A percentile compares a stretch with the other conserved stretches of the same genome.
Evolutionary conservation across 768 basidiomycete species (phyloP).

Genomic region (Tricholoma furcatifolium): DNA sequence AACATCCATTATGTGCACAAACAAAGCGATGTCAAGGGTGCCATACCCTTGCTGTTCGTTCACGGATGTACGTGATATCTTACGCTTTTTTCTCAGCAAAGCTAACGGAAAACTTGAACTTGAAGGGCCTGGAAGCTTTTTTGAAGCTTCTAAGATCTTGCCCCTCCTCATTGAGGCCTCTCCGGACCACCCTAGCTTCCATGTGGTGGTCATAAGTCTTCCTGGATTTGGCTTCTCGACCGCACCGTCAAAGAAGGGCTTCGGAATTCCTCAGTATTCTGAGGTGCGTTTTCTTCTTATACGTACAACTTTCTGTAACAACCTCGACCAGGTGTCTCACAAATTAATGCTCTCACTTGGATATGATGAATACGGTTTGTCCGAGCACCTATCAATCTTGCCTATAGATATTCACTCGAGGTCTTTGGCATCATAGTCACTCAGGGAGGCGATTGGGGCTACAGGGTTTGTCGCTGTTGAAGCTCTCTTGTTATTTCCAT

Average conservation of each 20-base stretch:
- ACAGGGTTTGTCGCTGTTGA: slow-evolving; percentile 24
- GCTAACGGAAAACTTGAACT: not conserved
- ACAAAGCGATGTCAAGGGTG: slow-evolving; percentile 39
- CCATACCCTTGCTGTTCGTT: slow-evolving; percentile 44
- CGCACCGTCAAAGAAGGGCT: slow-evolving; percentile 50
- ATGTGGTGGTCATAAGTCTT: slow-evolving; percentile 57
- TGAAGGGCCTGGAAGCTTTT: slow-evolving; percentile 31
- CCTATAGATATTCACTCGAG: not conserved
- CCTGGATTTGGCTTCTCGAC: slow-evolving; percentile 66
- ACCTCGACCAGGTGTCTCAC: slow-evolving; percentile 34
- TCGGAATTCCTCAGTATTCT: slow-evolving; percentile 47
- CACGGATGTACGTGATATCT: slow-evolving; percentile 46
- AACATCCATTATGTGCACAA: slow-evolving; percentile 61
- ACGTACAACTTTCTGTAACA: not conserved
- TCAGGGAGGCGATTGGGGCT: slow-evolving; percentile 52
- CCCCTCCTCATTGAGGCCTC: slow-evolving; percentile 48
- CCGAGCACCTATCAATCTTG: no score
- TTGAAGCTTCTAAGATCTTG: slow-evolving; percentile 57
- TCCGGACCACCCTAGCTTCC: slow-evolving; percentile 52
- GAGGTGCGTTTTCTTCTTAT: slow-evolving; percentile 40
- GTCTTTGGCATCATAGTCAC: slow-evolving; percentile 30
- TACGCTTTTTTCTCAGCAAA: not conserved
- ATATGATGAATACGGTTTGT: slow-evolving; percentile 44
- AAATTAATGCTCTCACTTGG: slow-evolving; percentile 50
- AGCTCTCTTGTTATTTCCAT: not conserved